Evolutionary conservation across 495 filamentous ascomycete genomes (phyloP).

Genomic region (Mytilinidion resinicola): DNA sequence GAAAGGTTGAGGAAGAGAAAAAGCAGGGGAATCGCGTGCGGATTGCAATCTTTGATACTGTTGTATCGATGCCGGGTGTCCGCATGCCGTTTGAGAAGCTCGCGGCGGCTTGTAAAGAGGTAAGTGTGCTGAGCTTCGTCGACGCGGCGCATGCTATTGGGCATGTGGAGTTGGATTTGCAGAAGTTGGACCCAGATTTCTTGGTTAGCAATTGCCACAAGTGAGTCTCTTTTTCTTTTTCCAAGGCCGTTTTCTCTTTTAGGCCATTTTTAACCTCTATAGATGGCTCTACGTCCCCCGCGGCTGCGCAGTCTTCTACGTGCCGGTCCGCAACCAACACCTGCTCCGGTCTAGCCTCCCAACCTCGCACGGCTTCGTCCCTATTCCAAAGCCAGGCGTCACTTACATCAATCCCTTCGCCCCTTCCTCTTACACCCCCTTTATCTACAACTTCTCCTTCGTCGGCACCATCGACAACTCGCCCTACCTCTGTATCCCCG

Average conservation of each 20-base stretch:
- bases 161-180: slow-evolving; percentile 62
- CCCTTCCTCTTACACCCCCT: slow-evolving; percentile 44
- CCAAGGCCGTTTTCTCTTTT: background rate
- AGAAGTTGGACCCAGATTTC: slow-evolving; percentile 66
- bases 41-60: slow-evolving; percentile 72
- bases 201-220: slow-evolving; percentile 83
- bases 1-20: slow-evolving; percentile 35
- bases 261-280: background rate
- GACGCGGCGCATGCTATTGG: slow-evolving; percentile 82
- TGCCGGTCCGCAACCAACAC: slow-evolving; percentile 63
- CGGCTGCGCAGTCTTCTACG: slow-evolving; percentile 72
- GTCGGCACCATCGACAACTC: slow-evolving; percentile 67
- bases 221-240: slow-evolving; percentile 34
- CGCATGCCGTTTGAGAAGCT: slow-evolving; percentile 71
- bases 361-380: slow-evolving; percentile 56
- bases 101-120: slow-evolving; percentile 53
- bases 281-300: slow-evolving; percentile 85
- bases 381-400: slow-evolving; percentile 42
- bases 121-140: slow-evolving; percentile 58
- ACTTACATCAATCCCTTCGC: slow-evolving; percentile 55
- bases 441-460: slow-evolving; percentile 69
- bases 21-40: slow-evolving; percentile 31
- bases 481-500: slow-evolving; percentile 64
- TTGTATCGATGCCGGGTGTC: slow-evolving; percentile 68
- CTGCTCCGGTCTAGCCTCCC: slow-evolving; percentile 70